Evolutionary conservation across 1,284 basidiomycete genomes (phyloP).

Genomic region (Mycosarcoma maydis): DNA sequence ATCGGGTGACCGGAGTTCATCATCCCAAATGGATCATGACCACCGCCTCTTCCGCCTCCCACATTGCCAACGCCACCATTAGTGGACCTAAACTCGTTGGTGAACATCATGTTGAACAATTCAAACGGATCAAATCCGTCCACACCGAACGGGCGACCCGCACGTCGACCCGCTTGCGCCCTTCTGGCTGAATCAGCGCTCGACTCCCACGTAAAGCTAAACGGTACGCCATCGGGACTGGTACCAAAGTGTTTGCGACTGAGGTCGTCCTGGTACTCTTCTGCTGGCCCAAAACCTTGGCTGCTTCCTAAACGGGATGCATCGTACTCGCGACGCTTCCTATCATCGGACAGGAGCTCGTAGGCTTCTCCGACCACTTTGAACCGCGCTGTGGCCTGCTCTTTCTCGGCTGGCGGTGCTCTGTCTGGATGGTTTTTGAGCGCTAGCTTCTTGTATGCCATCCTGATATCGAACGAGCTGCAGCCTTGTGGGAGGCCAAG

Average conservation of each 20-base stretch:
- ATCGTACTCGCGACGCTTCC: conserved; percentile 55
- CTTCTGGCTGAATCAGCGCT: conserved; percentile 60
- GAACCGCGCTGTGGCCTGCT: conserved; percentile 55
- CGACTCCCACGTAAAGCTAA: conserved; percentile 60
- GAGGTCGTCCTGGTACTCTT: conserved; percentile 24
- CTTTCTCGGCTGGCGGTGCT: conserved; percentile 49
- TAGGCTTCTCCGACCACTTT: conserved; percentile 62
- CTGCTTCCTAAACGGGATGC: conserved; percentile 12
- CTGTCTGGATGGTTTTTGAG: conserved; percentile 60
- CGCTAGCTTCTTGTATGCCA: conserved; percentile 60
- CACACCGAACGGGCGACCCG: conserved; percentile 46
- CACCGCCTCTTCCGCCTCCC: conserved; percentile 3
- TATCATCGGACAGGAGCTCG: conserved; percentile 56
- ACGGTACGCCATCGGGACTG: conserved; percentile 50
- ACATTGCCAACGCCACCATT: conserved; percentile 7
- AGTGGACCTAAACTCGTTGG: conserved; percentile 32
- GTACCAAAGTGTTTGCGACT: conserved; percentile 47
- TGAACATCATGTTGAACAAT: conserved; percentile 64
- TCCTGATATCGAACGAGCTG: conserved; percentile 44
- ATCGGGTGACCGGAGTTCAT: conserved; percentile 8
- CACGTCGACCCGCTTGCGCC: conserved; percentile 42
- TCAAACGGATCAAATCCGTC: conserved; percentile 60
- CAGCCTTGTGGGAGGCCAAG: conserved; percentile 52
- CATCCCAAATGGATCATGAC: conserved; percentile 15
- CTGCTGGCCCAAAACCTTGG: background rate